Evolutionary conservation across 2,329 filamentous ascomycete genomes (phyloP).

Genomic region (Aureobasidium musti): DNA sequence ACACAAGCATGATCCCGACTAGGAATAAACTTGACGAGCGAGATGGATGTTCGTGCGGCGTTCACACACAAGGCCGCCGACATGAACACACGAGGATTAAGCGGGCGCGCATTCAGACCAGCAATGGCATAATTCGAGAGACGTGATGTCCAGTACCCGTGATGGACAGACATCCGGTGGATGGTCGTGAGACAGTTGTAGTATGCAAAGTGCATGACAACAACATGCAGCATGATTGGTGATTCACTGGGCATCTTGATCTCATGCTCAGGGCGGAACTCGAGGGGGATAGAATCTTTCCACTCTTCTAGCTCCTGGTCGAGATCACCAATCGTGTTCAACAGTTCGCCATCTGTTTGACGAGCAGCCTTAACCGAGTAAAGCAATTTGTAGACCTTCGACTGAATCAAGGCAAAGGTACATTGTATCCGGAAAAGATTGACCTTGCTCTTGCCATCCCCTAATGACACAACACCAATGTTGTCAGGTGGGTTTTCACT

Average conservation of each 20-base stretch:
- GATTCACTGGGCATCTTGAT: constrained; percentile 84
- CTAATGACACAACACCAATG: constrained; percentile 88
- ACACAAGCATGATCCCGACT: constrained; percentile 94
- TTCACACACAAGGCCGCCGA: constrained; percentile 91
- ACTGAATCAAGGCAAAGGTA: constrained; percentile 87
- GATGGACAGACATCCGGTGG: constrained; percentile 96
- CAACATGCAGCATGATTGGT: constrained; percentile 89
- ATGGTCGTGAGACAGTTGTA: constrained; percentile 98
- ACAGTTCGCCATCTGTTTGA: constrained; percentile 85
- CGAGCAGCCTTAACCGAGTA: constrained; percentile 93
- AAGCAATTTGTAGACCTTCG: constrained; percentile 86
- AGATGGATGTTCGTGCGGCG: constrained; percentile 88
- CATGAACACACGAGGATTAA: constrained; percentile 93
- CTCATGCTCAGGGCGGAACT: constrained; percentile 96
- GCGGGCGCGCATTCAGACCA: constrained; percentile 82
- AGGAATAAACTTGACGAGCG: constrained; percentile 91
- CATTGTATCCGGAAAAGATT: constrained; percentile 94
- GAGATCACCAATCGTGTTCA: constrained; percentile 94
- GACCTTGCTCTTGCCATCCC: constrained; percentile 86
- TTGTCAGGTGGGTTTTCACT: constrained; percentile 89
- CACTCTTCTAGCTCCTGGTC: constrained; percentile 82
- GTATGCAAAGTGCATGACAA: constrained; percentile 93
- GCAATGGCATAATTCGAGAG: constrained; percentile 94
- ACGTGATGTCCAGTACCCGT: constrained; percentile 96
- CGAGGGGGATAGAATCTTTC: constrained; percentile 93